Percentiles rank a stretch among this genome's conserved stretches.
Evolutionary conservation across 805 yeast genomes (phyloP).

Genomic region (Candida ovalis): DNA sequence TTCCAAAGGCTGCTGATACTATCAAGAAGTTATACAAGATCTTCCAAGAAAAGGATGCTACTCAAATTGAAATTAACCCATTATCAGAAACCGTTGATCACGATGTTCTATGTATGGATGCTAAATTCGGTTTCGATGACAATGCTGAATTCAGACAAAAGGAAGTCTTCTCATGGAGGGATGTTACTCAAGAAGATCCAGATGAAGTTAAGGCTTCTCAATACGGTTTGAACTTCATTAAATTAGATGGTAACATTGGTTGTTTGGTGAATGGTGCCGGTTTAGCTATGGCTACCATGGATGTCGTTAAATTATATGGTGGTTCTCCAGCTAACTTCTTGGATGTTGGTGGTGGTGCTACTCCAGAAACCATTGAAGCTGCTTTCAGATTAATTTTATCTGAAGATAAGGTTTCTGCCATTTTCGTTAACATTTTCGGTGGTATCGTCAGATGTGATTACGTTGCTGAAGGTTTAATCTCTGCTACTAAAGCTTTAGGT

Average conservation of each 20-base stretch:
- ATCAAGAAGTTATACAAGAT: slow-evolving; percentile 84
- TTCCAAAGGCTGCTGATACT: slow-evolving; percentile 82
- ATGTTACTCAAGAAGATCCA: slow-evolving; percentile 94
- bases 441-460: slow-evolving; percentile 99
- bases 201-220: slow-evolving; percentile 92
- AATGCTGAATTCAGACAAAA: slow-evolving; percentile 92
- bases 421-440: slow-evolving; percentile 97
- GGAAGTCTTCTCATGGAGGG: slow-evolving; percentile 96
- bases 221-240: slow-evolving; percentile 91
- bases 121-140: slow-evolving; percentile 97
- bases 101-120: slow-evolving; percentile 96
- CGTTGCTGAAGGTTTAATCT: slow-evolving; percentile 96
- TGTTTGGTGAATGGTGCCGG: slow-evolving; percentile 99
- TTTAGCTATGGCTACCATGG: slow-evolving; percentile 99
- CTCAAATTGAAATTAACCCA: slow-evolving; percentile 98
- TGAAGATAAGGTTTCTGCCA: slow-evolving; percentile 86
- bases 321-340: slow-evolving; percentile 99
- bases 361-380: slow-evolving; percentile 95
- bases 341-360: slow-evolving; percentile 99
- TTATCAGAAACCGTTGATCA: slow-evolving; percentile 88
- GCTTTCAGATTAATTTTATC: slow-evolving; percentile 92
- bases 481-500: slow-evolving; percentile 88
- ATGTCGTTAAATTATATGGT: slow-evolving; percentile 95
- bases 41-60: slow-evolving; percentile 88
- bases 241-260: slow-evolving; percentile 97